A percentile compares a stretch with the other conserved stretches of the same genome.
phyloP scores from a whole-genome alignment of 2,329 filamentous ascomycete species.

The Grosmannia clavigera region DNA sequence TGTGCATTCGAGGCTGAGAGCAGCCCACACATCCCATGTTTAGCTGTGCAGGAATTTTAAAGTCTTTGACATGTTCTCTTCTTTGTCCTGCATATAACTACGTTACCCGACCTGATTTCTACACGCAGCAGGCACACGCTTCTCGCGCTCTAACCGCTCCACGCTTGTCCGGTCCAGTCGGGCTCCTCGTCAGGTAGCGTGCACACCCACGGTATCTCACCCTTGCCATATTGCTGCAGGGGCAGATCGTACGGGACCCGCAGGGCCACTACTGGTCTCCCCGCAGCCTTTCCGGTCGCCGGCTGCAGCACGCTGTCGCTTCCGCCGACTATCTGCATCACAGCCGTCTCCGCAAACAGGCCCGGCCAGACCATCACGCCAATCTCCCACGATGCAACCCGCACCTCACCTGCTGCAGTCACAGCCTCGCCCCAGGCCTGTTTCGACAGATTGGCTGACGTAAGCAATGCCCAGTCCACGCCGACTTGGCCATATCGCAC shows the following conservation, averaged over 20 bases:
- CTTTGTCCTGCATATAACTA: constrained; percentile 11
- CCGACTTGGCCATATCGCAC: constrained; percentile 39
- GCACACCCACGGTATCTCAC: constrained; percentile 68
- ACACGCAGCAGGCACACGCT: no score
- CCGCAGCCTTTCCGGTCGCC: constrained; percentile 8
- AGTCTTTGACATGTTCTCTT: background rate
- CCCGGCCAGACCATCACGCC: constrained; percentile 75
- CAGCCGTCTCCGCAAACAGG: constrained; percentile 32
- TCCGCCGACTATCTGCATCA: constrained; percentile 59
- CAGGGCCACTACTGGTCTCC: constrained; percentile 44
- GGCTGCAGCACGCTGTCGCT: constrained; percentile 36
- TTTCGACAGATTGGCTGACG: constrained; percentile 82
- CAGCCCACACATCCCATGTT: no score
- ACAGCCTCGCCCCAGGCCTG: constrained; percentile 72
- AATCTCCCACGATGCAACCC: constrained; percentile 71
- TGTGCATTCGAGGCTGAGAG: no score
- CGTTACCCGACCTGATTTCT: background rate
- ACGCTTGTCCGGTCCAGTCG: constrained; percentile 44
- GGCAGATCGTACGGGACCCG: constrained; percentile 78
- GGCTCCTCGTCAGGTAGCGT: constrained; percentile 44
- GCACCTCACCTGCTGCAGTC: constrained; percentile 45
- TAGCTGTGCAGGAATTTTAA: background rate
- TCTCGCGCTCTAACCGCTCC: constrained; percentile 15
- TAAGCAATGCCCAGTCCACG: constrained; percentile 77
- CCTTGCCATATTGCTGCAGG: constrained; percentile 47